A percentile compares a stretch with the other conserved stretches of the same genome.
Evolutionary conservation across 257 asterid genomes (phyloP).

Genomic region (Solanum appendiculatum): DNA sequence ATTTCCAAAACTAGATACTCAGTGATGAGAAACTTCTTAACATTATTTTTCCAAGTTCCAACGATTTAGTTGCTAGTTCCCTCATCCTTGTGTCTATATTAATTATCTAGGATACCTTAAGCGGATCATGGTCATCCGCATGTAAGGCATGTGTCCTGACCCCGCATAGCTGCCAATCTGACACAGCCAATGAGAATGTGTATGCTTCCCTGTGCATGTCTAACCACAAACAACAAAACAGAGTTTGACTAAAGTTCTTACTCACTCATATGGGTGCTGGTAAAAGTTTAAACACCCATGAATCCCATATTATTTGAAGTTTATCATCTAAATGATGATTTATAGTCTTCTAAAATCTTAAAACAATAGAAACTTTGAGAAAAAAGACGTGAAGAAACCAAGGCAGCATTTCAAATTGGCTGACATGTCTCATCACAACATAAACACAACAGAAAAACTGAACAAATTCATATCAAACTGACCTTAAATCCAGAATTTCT

Average conservation of each 20-base stretch:
- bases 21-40: neutral
- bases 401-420: neutral
- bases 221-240: neutral
- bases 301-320: neutral
- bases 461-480: conserved; percentile 1
- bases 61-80: neutral
- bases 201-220: neutral
- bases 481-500: conserved; percentile 88
- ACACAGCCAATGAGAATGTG: neutral
- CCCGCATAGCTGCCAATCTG: neutral
- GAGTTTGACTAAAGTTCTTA: neutral
- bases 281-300: neutral
- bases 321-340: neutral
- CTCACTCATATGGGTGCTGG: neutral
- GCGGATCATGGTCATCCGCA: neutral
- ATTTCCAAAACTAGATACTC: neutral
- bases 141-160: neutral
- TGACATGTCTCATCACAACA: neutral
- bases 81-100: neutral
- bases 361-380: neutral
- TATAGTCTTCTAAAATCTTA: neutral
- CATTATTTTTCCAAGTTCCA: neutral
- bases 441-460: neutral
- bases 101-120: neutral
- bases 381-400: neutral